These are phyloP conservation scores for Haplosporangium gracile DNA, from an alignment of 192 early-diverging fungal genomes.

Conservation along the genomic window DNA sequence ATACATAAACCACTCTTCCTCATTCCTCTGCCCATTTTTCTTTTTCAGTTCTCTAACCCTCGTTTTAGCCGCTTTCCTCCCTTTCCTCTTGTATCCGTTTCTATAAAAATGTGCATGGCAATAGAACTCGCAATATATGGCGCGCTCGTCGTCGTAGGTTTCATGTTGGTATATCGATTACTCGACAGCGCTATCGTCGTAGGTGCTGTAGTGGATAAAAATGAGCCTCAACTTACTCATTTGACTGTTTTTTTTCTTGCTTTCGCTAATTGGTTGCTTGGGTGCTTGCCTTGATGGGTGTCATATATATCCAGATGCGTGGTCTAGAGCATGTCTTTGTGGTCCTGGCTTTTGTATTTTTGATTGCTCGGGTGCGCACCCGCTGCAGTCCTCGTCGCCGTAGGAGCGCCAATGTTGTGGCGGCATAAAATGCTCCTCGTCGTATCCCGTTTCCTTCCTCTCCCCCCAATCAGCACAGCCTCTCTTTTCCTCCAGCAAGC, in stretches of 20 bases:
- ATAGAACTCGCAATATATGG: constrained; percentile 18
- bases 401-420: neutral
- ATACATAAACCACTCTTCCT: neutral
- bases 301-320: constrained; percentile 13
- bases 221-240: neutral
- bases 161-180: constrained; percentile 6
- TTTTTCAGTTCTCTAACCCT: neutral
- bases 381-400: constrained; percentile 9
- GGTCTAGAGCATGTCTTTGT: constrained; percentile 26
- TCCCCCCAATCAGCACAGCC: neutral
- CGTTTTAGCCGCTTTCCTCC: neutral
- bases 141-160: constrained; percentile 6
- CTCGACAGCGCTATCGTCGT: neutral
- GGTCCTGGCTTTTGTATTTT: constrained; percentile 11
- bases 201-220: neutral
- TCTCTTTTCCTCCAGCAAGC: neutral
- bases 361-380: constrained; percentile 22
- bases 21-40: neutral
- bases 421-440: neutral
- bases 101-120: neutral
- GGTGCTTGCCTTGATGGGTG: constrained; percentile 13
- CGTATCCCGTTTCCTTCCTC: neutral
- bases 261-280: neutral
- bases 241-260: neutral
- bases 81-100: neutral